These are phyloP conservation scores for Xanthoconium stramineum DNA, from an alignment of 768 basidiomycete genomes.

Conservation along the genomic window DNA sequence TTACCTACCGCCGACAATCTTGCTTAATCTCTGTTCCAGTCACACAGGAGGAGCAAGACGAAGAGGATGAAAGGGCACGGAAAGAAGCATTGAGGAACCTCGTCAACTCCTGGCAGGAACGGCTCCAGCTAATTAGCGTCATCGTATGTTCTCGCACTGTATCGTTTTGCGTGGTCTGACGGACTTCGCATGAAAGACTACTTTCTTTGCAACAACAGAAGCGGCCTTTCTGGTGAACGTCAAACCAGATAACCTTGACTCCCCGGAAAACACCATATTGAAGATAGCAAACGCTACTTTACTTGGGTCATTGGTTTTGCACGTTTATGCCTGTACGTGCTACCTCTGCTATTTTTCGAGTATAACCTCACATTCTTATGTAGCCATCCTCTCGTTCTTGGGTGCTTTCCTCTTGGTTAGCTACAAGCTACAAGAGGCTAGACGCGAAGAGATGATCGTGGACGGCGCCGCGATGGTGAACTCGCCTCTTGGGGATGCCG, in stretches of 20 bases:
- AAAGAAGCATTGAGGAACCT: conserved; percentile 47
- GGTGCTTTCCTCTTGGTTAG: conserved; percentile 56
- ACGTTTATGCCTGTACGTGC: conserved; percentile 46
- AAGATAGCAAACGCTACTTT: conserved; percentile 45
- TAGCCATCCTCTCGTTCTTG: conserved; percentile 47
- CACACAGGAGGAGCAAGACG: conserved; percentile 50
- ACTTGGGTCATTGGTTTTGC: conserved; percentile 50
- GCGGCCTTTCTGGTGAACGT: conserved; percentile 48
- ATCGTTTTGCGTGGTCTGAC: background rate
- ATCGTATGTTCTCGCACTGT: conserved; percentile 40
- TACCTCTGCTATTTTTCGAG: background rate
- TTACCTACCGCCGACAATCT: background rate
- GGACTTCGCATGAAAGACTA: conserved; percentile 41
- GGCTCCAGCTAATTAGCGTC: conserved; percentile 57
- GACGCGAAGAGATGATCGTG: conserved; percentile 41
- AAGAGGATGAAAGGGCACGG: conserved; percentile 42
- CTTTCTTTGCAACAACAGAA: conserved; percentile 60
- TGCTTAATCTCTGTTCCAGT: conserved; percentile 21
- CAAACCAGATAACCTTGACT: conserved; percentile 26
- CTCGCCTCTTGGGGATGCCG: conserved; percentile 15
- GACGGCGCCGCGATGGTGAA: conserved; percentile 24
- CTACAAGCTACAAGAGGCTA: conserved; percentile 53
- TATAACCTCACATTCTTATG: background rate
- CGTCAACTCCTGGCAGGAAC: conserved; percentile 59
- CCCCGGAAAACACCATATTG: conserved; percentile 8